These are phyloP conservation scores for Mycena vulgaris DNA, from an alignment of 768 basidiomycete genomes.

Conservation along the genomic window DNA sequence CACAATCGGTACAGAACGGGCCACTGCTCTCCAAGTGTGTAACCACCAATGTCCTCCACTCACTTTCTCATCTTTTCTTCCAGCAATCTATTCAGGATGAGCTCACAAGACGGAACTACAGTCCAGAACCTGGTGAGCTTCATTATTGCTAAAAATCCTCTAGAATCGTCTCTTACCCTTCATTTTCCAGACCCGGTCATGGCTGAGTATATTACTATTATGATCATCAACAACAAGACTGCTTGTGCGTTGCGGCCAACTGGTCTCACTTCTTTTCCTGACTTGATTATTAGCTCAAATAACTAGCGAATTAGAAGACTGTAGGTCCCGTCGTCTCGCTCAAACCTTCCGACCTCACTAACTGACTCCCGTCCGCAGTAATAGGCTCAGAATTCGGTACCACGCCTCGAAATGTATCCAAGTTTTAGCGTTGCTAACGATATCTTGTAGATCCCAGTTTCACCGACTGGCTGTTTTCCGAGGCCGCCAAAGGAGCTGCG, in stretches of 20 bases:
- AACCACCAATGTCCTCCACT: not conserved
- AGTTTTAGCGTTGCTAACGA: constrained; percentile 34
- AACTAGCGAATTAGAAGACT: constrained; percentile 88
- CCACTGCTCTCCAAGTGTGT: constrained; percentile 76
- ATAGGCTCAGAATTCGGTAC: constrained; percentile 90
- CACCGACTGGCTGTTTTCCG: constrained; percentile 90
- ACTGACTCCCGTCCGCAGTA: constrained; percentile 50
- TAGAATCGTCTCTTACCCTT: constrained; percentile 35
- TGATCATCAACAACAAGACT: constrained; percentile 95
- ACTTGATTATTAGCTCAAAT: constrained; percentile 76
- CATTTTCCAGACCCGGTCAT: constrained; percentile 80
- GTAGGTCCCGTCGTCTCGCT: constrained; percentile 56
- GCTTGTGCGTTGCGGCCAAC: constrained; percentile 64
- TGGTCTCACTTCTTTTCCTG: constrained; percentile 19
- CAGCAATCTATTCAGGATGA: constrained; percentile 88
- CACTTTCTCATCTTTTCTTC: constrained; percentile 18
- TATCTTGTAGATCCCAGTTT: constrained; percentile 77
- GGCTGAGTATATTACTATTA: constrained; percentile 96
- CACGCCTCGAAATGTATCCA: constrained; percentile 38
- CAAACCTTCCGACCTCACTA: constrained; percentile 8
- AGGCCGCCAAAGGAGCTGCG: constrained; percentile 79
- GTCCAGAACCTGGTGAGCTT: constrained; percentile 79
- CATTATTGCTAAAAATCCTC: constrained; percentile 24
- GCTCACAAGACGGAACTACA: constrained; percentile 81
- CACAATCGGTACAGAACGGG: constrained; percentile 85